A percentile compares a stretch with the other conserved stretches of the same genome.
phyloP scores from a whole-genome alignment of 306 rosid species.

The Corylus heterophylla region DNA sequence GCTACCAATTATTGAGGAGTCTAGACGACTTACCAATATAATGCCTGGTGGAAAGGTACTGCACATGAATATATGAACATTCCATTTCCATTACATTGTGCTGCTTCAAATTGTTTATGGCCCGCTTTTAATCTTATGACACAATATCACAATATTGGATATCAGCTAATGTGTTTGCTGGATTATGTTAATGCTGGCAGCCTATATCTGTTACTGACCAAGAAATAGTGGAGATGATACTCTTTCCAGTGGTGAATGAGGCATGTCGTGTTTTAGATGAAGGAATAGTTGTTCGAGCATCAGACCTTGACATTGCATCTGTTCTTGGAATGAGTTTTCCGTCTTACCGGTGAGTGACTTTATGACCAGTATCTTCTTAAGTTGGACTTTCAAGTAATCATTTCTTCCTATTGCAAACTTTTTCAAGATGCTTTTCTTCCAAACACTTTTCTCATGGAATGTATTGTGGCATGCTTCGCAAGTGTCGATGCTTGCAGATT shows the following conservation, averaged over 20 bases:
- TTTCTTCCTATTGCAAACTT: not conserved
- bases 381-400: not conserved
- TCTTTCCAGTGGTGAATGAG: conserved; percentile 93
- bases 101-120: conserved; percentile 8
- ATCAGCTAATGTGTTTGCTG: conserved; percentile 10
- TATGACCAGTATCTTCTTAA: not conserved
- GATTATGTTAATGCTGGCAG: conserved; percentile 43
- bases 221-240: conserved; percentile 88
- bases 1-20: conserved; percentile 70
- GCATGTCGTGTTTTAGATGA: conserved; percentile 93
- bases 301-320: conserved; percentile 91
- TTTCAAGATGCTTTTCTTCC: not conserved
- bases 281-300: conserved; percentile 73
- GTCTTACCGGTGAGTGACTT: conserved; percentile 53
- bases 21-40: conserved; percentile 58
- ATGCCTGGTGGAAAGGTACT: conserved; percentile 84
- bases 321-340: conserved; percentile 99
- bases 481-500: too few species aligned
- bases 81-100: conserved; percentile 10
- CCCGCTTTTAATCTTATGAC: not conserved
- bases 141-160: conserved; percentile 13
- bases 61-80: conserved; percentile 8
- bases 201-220: conserved; percentile 77
- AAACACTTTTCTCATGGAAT: too few species aligned
- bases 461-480: too few species aligned